phyloP scores from a whole-genome alignment of 495 filamentous ascomycete genomes.

The Jackrogersella minutella region DNA sequence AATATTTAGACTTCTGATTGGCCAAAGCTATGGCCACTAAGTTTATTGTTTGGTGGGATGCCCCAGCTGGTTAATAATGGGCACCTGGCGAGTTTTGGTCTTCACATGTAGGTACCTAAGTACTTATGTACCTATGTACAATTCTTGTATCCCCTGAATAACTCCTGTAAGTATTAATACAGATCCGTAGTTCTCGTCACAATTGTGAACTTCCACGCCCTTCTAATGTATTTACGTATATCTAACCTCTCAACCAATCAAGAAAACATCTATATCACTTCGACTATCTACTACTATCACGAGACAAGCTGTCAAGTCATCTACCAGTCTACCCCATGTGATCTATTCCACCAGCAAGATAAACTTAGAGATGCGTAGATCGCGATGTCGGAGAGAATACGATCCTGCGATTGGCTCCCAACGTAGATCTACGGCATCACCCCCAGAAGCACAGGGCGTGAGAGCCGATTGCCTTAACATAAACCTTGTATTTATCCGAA shows the following conservation, averaged over 20 bases:
- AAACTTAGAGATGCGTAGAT: slow-evolving; percentile 1
- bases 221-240: background rate
- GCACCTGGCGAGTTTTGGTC: no score
- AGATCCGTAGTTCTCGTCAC: background rate
- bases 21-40: background rate
- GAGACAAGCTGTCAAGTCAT: no score
- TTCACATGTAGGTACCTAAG: no score
- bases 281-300: background rate
- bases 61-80: no score
- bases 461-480: background rate
- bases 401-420: background rate
- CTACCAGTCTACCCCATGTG: slow-evolving; percentile 1
- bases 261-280: background rate
- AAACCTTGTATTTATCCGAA: background rate
- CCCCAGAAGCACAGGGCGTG: slow-evolving; percentile 2
- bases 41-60: background rate
- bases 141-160: background rate
- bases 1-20: background rate
- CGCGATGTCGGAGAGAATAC: slow-evolving; percentile 12
- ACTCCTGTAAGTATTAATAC: background rate
- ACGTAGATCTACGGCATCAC: slow-evolving; percentile 10
- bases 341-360: background rate
- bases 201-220: background rate
- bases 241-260: background rate
- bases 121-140: background rate